Evolutionary conservation across 257 asterid genomes (phyloP), one percentile per base, ranked within the genome.

Genomic region (Solanum dulcamara): DNA sequence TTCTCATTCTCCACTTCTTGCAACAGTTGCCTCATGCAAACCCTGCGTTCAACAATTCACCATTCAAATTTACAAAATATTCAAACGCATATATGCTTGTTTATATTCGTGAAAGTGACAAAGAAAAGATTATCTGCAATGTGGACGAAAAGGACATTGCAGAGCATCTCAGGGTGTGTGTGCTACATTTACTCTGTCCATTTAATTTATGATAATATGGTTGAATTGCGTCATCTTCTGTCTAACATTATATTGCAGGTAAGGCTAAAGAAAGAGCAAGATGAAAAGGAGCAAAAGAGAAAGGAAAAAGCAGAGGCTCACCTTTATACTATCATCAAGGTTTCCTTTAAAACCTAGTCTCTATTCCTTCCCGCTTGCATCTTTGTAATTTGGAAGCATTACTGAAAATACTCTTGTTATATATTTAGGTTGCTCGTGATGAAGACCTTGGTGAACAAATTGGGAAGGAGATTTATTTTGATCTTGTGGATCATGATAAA

Each of bases 31-130:
- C 97, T 44, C 97, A 91, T 87, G 87, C 93, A n/a, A 94, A 92
- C 85, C 98, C 98, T 83, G 95, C 97, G 80, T 90, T 92, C 89
- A 94, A 92, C 86, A 94, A 94, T 59, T 85, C 98, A 51, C 98
- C 97, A 28, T 94, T 94, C 87, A 94, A 94, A 84, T 94, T 94
- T 86, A 93, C 98, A 85, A 94, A 93, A 86, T 92, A 93, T 88
- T 94, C 98, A 40, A 94, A 94, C 82, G 97, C 98, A 20, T 94
- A 93, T 87, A 94, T 94, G 98, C 98, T 94, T 85, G 98, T 94
- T 86, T 94, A 94, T 86, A 91, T 94, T 88, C 95, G 98, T 87
- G 98, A 94, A 87, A 91, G 92, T 84, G 98, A 94, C 89, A 83
- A 85, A 89, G 98, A 93, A 67, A 94, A 94, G 87, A 94, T 94